phyloP scores from a whole-genome alignment of 2,329 filamentous ascomycete genomes.

The Ophiocordyceps australis region DNA sequence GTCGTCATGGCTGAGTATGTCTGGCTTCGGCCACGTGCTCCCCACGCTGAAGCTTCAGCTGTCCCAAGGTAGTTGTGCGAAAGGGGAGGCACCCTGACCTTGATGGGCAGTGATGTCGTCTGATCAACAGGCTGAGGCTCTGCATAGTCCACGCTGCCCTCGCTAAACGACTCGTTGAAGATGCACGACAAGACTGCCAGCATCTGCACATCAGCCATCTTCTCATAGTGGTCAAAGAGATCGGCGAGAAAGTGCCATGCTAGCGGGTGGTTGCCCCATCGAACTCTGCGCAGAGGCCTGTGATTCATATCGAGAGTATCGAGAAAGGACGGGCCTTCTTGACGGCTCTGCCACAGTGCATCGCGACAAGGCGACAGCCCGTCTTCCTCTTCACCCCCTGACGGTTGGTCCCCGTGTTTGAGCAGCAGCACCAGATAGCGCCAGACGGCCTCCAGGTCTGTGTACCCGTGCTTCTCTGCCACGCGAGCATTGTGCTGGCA shows the following conservation, averaged over 20 bases:
- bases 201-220: conserved; percentile 48
- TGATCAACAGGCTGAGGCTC: conserved; percentile 37
- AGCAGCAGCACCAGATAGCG: conserved; percentile 61
- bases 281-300: conserved; percentile 37
- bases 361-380: conserved; percentile 27
- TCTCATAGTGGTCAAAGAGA: conserved; percentile 46
- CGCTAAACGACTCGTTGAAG: conserved; percentile 40
- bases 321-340: conserved; percentile 1
- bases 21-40: conserved; percentile 29
- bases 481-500: conserved; percentile 72
- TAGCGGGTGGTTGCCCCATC: conserved; percentile 49
- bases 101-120: conserved; percentile 45
- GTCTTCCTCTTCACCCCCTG: too few relatives aligned
- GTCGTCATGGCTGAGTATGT: conserved; percentile 37
- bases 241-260: conserved; percentile 42
- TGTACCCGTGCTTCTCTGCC: conserved; percentile 50
- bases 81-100: conserved; percentile 49
- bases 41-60: conserved; percentile 35
- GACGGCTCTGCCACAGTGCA: too few relatives aligned
- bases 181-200: conserved; percentile 54
- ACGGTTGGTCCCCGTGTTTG: conserved; percentile 55
- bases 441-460: conserved; percentile 71
- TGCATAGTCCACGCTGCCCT: conserved; percentile 36
- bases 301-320: conserved; percentile 4
- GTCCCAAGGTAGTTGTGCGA: conserved; percentile 52